Evolutionary conservation across 108 stramenopile species (phyloP).

Genomic region (Pseudonitzschia pungens): DNA sequence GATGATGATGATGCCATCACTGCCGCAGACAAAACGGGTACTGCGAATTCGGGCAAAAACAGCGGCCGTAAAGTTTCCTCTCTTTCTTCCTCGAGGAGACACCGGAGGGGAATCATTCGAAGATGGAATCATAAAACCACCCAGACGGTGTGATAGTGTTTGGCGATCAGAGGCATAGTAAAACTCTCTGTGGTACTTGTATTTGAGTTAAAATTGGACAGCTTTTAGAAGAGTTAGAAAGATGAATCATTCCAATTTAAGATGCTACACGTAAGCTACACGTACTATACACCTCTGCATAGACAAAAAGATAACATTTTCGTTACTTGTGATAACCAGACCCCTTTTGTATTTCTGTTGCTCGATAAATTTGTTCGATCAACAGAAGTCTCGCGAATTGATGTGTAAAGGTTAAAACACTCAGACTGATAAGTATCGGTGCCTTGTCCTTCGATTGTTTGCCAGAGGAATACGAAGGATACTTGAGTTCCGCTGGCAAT

Average conservation of each 20-base stretch:
- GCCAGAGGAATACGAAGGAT: constrained; percentile 10
- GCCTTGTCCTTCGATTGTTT: constrained; percentile 11
- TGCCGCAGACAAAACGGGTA: not conserved
- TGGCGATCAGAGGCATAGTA: not conserved
- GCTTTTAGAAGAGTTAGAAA: too few relatives aligned
- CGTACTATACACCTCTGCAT: too few relatives aligned
- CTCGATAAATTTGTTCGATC: constrained; percentile 92
- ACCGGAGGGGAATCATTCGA: not conserved
- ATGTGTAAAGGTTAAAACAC: constrained; percentile 87
- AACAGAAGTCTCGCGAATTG: constrained; percentile 86
- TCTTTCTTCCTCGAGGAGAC: not conserved
- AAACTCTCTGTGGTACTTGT: too few relatives aligned
- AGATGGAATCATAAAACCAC: constrained; percentile 4
- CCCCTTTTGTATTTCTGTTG: constrained; percentile 87
- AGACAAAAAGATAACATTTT: not conserved
- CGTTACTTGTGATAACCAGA: constrained; percentile 83
- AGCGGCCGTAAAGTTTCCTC: not conserved
- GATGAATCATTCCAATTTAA: too few relatives aligned
- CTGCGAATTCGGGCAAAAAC: not conserved
- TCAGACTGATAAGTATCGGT: constrained; percentile 58
- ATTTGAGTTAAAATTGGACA: too few relatives aligned
- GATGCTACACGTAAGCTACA: too few relatives aligned
- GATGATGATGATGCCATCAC: not conserved
- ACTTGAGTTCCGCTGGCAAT: constrained; percentile 70
- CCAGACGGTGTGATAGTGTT: not conserved